Evolutionary conservation across 331 rosid species (phyloP).

Genomic region (Telfairia occidentalis): DNA sequence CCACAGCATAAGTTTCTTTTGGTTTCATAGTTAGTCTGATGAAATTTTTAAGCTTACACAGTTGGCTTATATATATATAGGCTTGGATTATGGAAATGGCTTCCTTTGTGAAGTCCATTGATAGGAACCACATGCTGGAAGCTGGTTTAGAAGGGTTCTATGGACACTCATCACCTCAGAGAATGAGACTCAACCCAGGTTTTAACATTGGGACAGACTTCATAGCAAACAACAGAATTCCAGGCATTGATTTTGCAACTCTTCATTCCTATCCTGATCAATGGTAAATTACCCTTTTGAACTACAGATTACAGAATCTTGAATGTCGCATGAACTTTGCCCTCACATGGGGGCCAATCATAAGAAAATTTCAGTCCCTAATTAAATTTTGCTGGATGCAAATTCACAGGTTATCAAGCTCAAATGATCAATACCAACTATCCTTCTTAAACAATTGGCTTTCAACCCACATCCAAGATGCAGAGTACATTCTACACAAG

Average conservation of each 20-base stretch:
- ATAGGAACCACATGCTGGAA: constrained; percentile 80
- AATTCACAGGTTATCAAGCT: constrained; percentile 41
- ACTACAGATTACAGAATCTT: background rate
- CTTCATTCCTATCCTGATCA: constrained; percentile 83
- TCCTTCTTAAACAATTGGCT: constrained; percentile 75
- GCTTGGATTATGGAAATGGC: constrained; percentile 94
- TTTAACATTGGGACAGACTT: constrained; percentile 70
- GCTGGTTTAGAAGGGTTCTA: constrained; percentile 88
- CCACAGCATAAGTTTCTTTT: background rate
- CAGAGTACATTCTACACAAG: constrained; percentile 47
- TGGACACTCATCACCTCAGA: constrained; percentile 67
- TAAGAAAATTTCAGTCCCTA: background rate
- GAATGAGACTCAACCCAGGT: constrained; percentile 53
- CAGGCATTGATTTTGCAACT: constrained; percentile 75
- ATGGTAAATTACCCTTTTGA: constrained; percentile 34
- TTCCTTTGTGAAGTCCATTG: constrained; percentile 68
- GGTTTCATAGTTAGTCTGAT: background rate
- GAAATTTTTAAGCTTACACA: background rate
- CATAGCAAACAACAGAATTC: constrained; percentile 56
- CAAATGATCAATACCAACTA: constrained; percentile 47
- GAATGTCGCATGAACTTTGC: background rate
- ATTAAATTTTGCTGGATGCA: background rate
- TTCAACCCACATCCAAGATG: constrained; percentile 51
- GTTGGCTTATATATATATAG: constrained; percentile 16
- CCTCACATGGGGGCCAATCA: background rate